Evolutionary conservation across 2,329 filamentous ascomycete species (phyloP).

Genomic region (Spiromastix sp.): DNA sequence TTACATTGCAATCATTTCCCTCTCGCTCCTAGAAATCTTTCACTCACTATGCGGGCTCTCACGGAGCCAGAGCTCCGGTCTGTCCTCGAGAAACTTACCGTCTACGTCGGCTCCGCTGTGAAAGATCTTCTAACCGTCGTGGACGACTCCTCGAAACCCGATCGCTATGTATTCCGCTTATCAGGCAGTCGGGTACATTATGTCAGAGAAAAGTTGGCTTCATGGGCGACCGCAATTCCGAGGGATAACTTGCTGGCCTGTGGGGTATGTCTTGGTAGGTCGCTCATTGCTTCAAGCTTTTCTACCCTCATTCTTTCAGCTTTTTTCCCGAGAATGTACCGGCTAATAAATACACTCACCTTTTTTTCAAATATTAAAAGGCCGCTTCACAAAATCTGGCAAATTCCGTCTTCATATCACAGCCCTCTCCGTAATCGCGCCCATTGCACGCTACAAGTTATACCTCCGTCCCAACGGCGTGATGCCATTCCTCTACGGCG

Average conservation of each 20-base stretch:
- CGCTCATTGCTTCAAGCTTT: too few species aligned
- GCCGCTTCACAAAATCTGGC: constrained; percentile 93
- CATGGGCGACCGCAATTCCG: constrained; percentile 76
- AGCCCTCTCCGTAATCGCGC: constrained; percentile 72
- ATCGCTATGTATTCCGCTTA: constrained; percentile 78
- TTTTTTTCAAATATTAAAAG: too few species aligned
- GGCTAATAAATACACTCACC: too few species aligned
- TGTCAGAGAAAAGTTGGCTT: constrained; percentile 77
- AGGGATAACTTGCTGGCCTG: constrained; percentile 74
- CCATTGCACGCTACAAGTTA: constrained; percentile 90
- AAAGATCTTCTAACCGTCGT: constrained; percentile 69
- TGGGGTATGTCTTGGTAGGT: constrained; percentile 78
- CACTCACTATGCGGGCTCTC: constrained; percentile 60
- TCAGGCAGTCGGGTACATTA: constrained; percentile 84
- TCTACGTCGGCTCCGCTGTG: constrained; percentile 80
- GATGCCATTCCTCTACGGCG: constrained; percentile 94
- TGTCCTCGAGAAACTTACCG: constrained; percentile 84
- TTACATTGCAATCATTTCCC: too few species aligned
- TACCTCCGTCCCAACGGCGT: constrained; percentile 95
- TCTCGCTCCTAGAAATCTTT: too few species aligned
- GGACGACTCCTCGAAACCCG: constrained; percentile 54
- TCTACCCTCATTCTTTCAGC: neutral
- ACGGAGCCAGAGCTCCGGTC: constrained; percentile 57
- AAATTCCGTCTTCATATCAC: constrained; percentile 94
- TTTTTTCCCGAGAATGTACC: too few species aligned